Evolutionary conservation across 139 green algal genomes (phyloP).

Genomic region (Diplosphaera chodatii): DNA sequence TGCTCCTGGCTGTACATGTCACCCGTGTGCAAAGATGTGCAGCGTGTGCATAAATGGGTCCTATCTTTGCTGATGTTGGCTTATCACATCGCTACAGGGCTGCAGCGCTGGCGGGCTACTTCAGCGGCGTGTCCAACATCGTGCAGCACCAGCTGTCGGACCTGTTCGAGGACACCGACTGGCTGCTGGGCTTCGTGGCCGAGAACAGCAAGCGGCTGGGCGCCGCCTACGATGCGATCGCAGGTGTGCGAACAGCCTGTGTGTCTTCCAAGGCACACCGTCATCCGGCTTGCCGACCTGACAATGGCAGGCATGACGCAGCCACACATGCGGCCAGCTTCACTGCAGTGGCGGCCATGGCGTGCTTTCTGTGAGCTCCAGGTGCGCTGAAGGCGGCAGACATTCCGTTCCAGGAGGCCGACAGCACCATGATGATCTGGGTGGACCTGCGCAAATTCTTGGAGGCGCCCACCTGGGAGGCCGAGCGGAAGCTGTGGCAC

Average conservation of each 20-base stretch:
- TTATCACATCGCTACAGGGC: too few species aligned
- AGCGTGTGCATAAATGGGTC: background rate
- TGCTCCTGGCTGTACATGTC: too few species aligned
- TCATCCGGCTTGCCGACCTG: too few species aligned
- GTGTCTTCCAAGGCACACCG: too few species aligned
- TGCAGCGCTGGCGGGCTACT: conserved; percentile 34
- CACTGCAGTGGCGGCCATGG: too few species aligned
- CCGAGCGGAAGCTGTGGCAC: conserved; percentile 52
- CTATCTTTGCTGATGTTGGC: background rate
- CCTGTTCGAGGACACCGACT: conserved; percentile 44
- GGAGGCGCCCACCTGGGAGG: conserved; percentile 44
- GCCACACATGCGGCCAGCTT: too few species aligned
- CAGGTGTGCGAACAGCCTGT: too few species aligned
- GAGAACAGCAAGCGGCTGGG: conserved; percentile 42
- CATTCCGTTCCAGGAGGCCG: conserved; percentile 44
- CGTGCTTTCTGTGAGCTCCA: conserved; percentile 21
- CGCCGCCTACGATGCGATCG: conserved; percentile 36
- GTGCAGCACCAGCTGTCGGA: conserved; percentile 31
- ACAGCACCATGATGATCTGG: conserved; percentile 69
- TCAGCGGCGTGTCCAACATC: conserved; percentile 31
- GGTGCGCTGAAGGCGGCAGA: conserved; percentile 32
- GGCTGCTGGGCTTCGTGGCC: conserved; percentile 38
- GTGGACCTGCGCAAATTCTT: conserved; percentile 49
- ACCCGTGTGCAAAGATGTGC: too few species aligned
- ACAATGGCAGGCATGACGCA: too few species aligned